Evolutionary conservation across 495 filamentous ascomycete species (phyloP).

Genomic region (Annulohypoxylon moriforme): DNA sequence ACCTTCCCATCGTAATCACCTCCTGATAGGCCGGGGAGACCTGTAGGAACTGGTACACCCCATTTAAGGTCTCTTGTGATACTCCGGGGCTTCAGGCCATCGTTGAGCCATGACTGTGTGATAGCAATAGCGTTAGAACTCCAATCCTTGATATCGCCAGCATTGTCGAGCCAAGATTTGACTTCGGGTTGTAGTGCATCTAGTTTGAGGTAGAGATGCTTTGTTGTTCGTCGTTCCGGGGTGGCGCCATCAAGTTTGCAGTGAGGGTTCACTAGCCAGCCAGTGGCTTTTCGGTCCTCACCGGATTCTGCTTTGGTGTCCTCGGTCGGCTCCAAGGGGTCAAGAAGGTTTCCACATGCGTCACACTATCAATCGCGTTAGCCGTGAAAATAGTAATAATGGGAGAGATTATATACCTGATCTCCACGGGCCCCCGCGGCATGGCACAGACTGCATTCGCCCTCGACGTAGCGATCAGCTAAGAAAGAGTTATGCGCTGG

Average conservation of each 20-base stretch:
- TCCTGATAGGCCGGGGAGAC: constrained; percentile 63
- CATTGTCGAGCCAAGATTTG: constrained; percentile 73
- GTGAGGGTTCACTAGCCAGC: constrained; percentile 61
- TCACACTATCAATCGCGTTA: constrained; percentile 70
- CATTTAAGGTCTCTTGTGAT: constrained; percentile 95
- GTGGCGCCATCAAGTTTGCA: constrained; percentile 89
- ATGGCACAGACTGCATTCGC: constrained; percentile 85
- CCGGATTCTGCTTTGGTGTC: constrained; percentile 38
- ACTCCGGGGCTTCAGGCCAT: constrained; percentile 82
- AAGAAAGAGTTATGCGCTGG: constrained; percentile 85
- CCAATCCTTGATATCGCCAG: constrained; percentile 68
- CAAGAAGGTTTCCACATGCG: constrained; percentile 80
- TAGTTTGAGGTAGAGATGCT: constrained; percentile 77
- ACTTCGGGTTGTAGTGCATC: constrained; percentile 82
- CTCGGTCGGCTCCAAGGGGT: constrained; percentile 68
- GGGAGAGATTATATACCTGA: constrained; percentile 53
- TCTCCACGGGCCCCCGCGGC: constrained; percentile 77
- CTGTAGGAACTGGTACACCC: constrained; percentile 69
- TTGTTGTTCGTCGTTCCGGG: constrained; percentile 73
- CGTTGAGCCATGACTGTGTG: constrained; percentile 81
- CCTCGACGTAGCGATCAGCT: constrained; percentile 94
- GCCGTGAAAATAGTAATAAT: constrained; percentile 69
- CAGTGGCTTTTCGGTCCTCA: constrained; percentile 39
- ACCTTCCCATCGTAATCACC: constrained; percentile 82
- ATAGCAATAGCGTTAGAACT: constrained; percentile 78